These are phyloP conservation scores for Pichia phayaonensis DNA, from an alignment of 805 yeast genomes.

Conservation along the genomic window DNA sequence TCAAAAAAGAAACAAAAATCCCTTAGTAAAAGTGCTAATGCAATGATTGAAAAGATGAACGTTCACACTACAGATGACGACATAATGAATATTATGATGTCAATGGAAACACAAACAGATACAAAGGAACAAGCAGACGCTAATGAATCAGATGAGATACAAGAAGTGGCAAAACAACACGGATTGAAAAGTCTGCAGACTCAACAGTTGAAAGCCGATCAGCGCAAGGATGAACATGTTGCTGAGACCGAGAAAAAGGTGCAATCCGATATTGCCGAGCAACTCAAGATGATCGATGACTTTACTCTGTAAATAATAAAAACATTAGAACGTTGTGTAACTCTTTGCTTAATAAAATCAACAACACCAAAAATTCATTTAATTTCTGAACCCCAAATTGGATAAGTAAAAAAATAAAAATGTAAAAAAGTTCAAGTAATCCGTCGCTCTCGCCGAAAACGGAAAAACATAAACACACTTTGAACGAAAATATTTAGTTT, in stretches of 20 bases:
- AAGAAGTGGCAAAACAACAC: neutral
- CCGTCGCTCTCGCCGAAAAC: neutral
- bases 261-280: constrained; percentile 36
- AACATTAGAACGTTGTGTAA: neutral
- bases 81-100: constrained; percentile 13
- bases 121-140: constrained; percentile 8
- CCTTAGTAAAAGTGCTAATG: constrained; percentile 18
- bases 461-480: neutral
- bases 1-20: constrained; percentile 19
- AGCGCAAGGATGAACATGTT: constrained; percentile 21
- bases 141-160: constrained; percentile 3
- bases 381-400: neutral
- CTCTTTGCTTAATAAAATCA: neutral
- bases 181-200: constrained; percentile 34
- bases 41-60: constrained; percentile 23
- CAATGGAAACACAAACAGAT: constrained; percentile 10
- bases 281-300: constrained; percentile 41
- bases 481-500: neutral
- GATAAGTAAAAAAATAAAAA: neutral
- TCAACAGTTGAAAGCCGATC: constrained; percentile 35
- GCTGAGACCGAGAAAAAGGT: constrained; percentile 26
- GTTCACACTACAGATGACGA: constrained; percentile 19
- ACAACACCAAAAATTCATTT: neutral
- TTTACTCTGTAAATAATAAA: constrained; percentile 28
- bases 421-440: no score